phyloP scores from a whole-genome alignment of 164 flowering plant species.

The Amborella trichopoda region DNA sequence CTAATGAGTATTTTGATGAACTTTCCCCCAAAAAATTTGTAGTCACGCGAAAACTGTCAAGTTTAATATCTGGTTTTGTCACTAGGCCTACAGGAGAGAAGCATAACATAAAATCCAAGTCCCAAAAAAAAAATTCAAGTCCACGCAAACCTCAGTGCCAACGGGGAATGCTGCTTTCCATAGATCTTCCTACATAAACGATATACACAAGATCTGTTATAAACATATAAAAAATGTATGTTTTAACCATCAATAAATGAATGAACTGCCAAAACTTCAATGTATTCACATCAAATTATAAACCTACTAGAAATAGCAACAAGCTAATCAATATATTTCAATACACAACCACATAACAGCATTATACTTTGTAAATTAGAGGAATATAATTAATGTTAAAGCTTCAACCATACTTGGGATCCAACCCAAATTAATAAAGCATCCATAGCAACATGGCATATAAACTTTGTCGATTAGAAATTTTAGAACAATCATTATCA shows the following conservation, averaged over 20 bases:
- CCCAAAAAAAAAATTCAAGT: no score
- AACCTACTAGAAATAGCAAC: not conserved
- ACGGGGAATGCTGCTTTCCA: conserved; percentile 79
- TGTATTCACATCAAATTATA: not conserved
- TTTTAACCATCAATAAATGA: not conserved
- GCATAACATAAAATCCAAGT: no score
- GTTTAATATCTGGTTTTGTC: not conserved
- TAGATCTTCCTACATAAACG: conserved; percentile 72
- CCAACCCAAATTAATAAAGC: no score
- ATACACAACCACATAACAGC: not conserved
- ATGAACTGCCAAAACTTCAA: not conserved
- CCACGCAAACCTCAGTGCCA: conserved; percentile 76
- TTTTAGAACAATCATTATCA: no score
- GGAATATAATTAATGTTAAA: no score
- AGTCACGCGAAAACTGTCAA: not conserved
- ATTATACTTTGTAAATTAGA: not conserved
- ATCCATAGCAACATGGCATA: no score
- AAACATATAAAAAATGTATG: not conserved
- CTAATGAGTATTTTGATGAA: no score
- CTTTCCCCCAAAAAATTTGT: not conserved
- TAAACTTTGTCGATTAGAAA: no score
- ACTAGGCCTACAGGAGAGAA: not conserved
- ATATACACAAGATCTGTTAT: not conserved
- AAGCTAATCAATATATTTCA: not conserved
- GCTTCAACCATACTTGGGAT: no score